These are phyloP conservation scores for Ceratocystis colombiana DNA, from an alignment of 2,329 filamentous ascomycete species.

Conservation along the genomic window DNA sequence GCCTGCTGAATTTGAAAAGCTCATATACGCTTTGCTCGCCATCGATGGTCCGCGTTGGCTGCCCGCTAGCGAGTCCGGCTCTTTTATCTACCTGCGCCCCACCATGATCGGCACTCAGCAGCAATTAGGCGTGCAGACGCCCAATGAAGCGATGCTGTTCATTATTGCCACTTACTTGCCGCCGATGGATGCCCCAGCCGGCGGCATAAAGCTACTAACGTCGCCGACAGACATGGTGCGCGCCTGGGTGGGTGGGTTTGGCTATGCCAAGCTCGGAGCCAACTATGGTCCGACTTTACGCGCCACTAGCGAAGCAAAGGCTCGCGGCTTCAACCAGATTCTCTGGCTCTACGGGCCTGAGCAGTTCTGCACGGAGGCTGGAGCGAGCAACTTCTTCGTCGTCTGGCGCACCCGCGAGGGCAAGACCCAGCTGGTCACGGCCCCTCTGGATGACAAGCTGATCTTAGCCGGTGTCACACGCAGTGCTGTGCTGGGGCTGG, in stretches of 20 bases:
- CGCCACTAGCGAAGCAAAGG: constrained; percentile 64
- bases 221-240: constrained; percentile 72
- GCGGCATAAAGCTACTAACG: constrained; percentile 65
- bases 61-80: constrained; percentile 54
- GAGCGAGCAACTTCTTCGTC: constrained; percentile 85
- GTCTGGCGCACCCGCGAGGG: constrained; percentile 59
- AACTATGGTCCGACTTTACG: constrained; percentile 83
- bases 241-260: constrained; percentile 88
- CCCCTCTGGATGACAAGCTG: constrained; percentile 68
- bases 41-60: constrained; percentile 72
- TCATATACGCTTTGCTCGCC: constrained; percentile 60
- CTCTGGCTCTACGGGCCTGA: constrained; percentile 83
- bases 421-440: constrained; percentile 64
- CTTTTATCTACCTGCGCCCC: constrained; percentile 75
- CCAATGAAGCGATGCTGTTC: constrained; percentile 78
- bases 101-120: constrained; percentile 76
- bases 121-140: constrained; percentile 69
- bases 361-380: constrained; percentile 76
- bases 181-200: constrained; percentile 41
- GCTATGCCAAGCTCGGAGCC: constrained; percentile 82
- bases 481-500: constrained; percentile 65
- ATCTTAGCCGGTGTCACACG: constrained; percentile 87
- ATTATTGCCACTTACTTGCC: constrained; percentile 61
- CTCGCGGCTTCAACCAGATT: constrained; percentile 72
- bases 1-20: constrained; percentile 59